phyloP scores from a whole-genome alignment of 176 grass and related monocot species.

The Bolboschoenus planiculmis region DNA sequence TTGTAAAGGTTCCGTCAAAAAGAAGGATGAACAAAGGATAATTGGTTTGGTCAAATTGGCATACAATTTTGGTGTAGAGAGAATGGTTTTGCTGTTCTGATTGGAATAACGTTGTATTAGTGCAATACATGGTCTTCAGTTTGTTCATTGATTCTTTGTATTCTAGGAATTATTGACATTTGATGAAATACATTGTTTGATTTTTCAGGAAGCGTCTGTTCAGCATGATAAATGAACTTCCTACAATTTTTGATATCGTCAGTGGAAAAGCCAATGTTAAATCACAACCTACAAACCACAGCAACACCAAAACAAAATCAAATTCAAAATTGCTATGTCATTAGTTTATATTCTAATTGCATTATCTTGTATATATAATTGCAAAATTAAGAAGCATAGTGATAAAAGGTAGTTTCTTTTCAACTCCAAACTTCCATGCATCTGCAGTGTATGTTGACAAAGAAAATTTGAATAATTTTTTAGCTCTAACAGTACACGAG shows the following conservation, averaged over 20 bases:
- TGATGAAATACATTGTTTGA: conserved; percentile 7
- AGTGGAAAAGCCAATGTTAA: conserved; percentile 69
- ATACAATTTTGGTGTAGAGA: not conserved
- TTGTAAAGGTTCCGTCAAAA: not conserved
- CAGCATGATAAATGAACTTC: conserved; percentile 85
- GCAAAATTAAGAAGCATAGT: not conserved
- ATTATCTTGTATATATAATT: not conserved
- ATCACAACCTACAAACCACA: conserved; percentile 44
- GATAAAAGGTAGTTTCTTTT: not conserved
- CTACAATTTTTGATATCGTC: conserved; percentile 67
- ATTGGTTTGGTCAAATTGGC: not conserved
- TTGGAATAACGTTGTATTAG: not conserved
- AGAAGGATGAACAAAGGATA: not conserved
- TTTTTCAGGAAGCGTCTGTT: conserved; percentile 79
- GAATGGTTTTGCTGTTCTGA: not conserved
- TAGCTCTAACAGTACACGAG: not conserved
- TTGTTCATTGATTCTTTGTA: not conserved
- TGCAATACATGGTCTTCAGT: not conserved
- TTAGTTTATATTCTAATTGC: not conserved
- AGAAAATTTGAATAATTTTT: not conserved
- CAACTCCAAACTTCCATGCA: not conserved
- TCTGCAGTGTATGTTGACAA: not conserved
- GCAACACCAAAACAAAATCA: conserved; percentile 68
- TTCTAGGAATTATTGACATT: not conserved
- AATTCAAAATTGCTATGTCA: conserved; percentile 60